phyloP scores from a whole-genome alignment of 805 yeast species.

The Candida maltosa region DNA sequence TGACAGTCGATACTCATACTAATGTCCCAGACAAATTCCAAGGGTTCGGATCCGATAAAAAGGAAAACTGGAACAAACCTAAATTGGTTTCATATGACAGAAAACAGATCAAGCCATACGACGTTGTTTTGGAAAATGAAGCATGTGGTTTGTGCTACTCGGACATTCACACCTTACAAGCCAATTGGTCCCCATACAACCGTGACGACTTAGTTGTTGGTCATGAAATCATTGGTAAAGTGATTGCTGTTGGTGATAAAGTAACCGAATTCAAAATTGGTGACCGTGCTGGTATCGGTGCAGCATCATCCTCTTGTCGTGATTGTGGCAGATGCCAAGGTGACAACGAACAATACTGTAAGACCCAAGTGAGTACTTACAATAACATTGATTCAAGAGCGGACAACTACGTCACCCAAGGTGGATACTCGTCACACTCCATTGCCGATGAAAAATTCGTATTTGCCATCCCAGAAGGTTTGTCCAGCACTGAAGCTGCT shows the following conservation, averaged over 20 bases:
- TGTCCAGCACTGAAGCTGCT: constrained; percentile 43
- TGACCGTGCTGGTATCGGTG: constrained; percentile 80
- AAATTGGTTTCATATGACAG: constrained; percentile 26
- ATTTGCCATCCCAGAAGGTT: constrained; percentile 46
- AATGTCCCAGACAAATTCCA: constrained; percentile 9
- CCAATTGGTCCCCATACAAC: constrained; percentile 46
- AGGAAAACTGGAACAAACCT: constrained; percentile 30
- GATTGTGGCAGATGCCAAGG: constrained; percentile 54
- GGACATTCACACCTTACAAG: constrained; percentile 54
- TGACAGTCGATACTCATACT: too few species aligned
- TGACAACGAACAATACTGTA: constrained; percentile 49
- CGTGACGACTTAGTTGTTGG: constrained; percentile 48
- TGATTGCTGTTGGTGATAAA: constrained; percentile 56
- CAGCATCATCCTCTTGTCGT: constrained; percentile 59
- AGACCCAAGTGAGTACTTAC: constrained; percentile 49
- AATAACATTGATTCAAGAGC: constrained; percentile 32
- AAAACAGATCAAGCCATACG: constrained; percentile 29
- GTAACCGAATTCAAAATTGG: constrained; percentile 57
- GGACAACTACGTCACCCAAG: constrained; percentile 32
- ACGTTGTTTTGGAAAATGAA: constrained; percentile 56
- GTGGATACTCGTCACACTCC: constrained; percentile 51
- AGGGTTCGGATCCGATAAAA: constrained; percentile 31
- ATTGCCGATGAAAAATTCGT: constrained; percentile 42
- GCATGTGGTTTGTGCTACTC: constrained; percentile 67
- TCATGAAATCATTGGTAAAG: constrained; percentile 65